Conservation (phyloP, 2,329 filamentous ascomycete genomes). For the Diplocarpon mali region DNA sequence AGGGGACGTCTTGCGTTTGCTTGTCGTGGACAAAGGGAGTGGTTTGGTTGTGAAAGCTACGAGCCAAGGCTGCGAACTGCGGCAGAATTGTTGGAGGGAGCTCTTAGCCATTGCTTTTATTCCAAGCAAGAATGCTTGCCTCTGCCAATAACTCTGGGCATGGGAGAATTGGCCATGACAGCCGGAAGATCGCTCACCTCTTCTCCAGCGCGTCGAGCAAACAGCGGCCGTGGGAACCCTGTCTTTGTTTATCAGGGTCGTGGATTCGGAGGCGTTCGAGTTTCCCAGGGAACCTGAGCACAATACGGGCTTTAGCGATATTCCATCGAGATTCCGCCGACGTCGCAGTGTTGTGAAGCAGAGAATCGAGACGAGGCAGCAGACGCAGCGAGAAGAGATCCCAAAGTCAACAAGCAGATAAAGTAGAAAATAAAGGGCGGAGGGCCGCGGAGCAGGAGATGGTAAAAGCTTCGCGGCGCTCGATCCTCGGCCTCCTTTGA, state of each 20-base stretch:
- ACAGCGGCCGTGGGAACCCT: constrained; percentile 6
- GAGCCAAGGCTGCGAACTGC: constrained; percentile 3
- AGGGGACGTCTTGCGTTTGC: constrained; percentile 4
- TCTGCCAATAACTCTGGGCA: neutral
- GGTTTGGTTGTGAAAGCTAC: no score
- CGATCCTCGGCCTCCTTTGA: no score
- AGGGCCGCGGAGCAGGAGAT: no score
- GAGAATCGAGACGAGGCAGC: neutral
- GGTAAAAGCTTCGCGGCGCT: no score
- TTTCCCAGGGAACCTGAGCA: neutral
- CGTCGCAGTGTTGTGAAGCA: neutral
- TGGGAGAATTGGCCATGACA: neutral
- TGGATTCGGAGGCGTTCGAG: constrained; percentile 3
- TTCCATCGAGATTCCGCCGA: neutral
- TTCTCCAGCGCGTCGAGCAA: constrained; percentile 9
- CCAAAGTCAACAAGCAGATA: no score
- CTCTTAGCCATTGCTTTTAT: constrained; percentile 2
- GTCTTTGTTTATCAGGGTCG: neutral
- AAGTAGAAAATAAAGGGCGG: no score
- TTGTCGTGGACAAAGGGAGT: neutral
- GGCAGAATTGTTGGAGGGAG: neutral
- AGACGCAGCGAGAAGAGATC: no score
- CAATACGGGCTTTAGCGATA: constrained; percentile 1
- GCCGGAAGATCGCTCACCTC: constrained; percentile 5
- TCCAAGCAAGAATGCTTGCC: neutral